Base-by-base conservation (phyloP, 73 alveolate genomes). In the Effrenium voratum region DNA sequence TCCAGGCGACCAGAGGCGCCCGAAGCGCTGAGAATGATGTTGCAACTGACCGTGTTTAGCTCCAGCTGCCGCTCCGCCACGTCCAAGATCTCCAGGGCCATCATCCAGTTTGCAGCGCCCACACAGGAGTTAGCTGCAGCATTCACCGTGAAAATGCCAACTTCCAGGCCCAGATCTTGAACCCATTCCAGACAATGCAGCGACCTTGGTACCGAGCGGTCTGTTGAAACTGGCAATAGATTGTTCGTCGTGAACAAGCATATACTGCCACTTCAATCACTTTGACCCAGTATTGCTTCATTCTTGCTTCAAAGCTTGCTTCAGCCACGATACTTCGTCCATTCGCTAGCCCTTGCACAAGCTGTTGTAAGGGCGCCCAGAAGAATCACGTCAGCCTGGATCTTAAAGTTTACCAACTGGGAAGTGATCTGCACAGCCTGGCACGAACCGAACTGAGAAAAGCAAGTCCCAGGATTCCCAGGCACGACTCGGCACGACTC, bases 31-130 rank as follows among this genome's bases (percentile, higher is more conserved):
- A 73, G 83, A 45, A 73, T n/a, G 83, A 73, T 73, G 49, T 73
- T 73, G 83, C 41, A 73, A 26, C 83, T 73, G 49, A 73, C 83
- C 36, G 83, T 73, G 83, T 73, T 73, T 47, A 38, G 83, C 83
- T 30, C 15, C 83, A 73, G 36, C n/a, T 73, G 59, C 49, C 22
- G 43, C 59, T 38, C 32, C 87, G 46, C 87, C 59, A 38, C 75
- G 75, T 19, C 59, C 59, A 77, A 43, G 41, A 30, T 41, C 87
- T 41, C 28, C 41, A 77, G 34, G 60, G 87, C 66, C 87, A 41
- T 34, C n/a, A 60, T 30, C 87, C 87, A 77, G 46, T 26, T 1
- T 34, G n/a, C 24, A 13, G 63, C 63, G 63, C 24, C 45, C 45
- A 73, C 36, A 40, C 83, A 73, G 83, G 83, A 45, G 41, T 73